phyloP scores from a whole-genome alignment of 495 filamentous ascomycete species.

The Cryomyces antarcticus region DNA sequence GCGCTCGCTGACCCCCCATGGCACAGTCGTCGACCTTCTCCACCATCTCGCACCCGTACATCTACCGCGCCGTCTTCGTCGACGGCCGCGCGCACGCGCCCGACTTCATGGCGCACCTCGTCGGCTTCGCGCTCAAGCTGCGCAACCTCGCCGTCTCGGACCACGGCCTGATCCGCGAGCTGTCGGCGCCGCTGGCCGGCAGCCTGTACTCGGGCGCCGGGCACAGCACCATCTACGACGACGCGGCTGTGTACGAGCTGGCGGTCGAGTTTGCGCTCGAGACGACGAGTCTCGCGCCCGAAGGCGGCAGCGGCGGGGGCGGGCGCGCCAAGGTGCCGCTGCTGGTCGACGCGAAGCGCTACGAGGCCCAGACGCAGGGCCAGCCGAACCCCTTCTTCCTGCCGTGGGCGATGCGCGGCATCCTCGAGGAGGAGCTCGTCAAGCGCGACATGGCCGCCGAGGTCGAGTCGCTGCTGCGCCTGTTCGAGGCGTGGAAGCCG shows the following conservation, averaged over 20 bases:
- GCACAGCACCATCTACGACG: constrained; percentile 84
- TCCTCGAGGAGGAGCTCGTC: constrained; percentile 84
- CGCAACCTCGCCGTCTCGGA: constrained; percentile 83
- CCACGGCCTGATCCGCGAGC: constrained; percentile 80
- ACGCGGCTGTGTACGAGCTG: constrained; percentile 69
- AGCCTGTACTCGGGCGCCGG: constrained; percentile 84
- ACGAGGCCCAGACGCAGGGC: constrained; percentile 18
- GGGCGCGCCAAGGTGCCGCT: constrained; percentile 25
- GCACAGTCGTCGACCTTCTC: constrained; percentile 64
- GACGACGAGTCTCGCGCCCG: constrained; percentile 31
- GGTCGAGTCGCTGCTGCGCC: constrained; percentile 53
- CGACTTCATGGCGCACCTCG: constrained; percentile 78
- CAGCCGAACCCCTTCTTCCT: constrained; percentile 60
- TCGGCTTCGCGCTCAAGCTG: constrained; percentile 82
- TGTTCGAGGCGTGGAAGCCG: constrained; percentile 92
- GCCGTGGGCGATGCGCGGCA: constrained; percentile 81
- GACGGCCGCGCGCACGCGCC: constrained; percentile 84
- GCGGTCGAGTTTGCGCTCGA: constrained; percentile 73
- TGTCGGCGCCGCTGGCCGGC: constrained; percentile 73
- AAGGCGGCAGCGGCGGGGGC: background rate
- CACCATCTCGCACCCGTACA: constrained; percentile 68
- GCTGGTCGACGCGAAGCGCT: constrained; percentile 21
- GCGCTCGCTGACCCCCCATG: background rate
- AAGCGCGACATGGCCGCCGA: constrained; percentile 57
- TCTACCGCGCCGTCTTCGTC: constrained; percentile 84